These are phyloP conservation scores for Vaccinium vitisidaea DNA, from an alignment of 148 eudicot genomes.

Conservation along the genomic window DNA sequence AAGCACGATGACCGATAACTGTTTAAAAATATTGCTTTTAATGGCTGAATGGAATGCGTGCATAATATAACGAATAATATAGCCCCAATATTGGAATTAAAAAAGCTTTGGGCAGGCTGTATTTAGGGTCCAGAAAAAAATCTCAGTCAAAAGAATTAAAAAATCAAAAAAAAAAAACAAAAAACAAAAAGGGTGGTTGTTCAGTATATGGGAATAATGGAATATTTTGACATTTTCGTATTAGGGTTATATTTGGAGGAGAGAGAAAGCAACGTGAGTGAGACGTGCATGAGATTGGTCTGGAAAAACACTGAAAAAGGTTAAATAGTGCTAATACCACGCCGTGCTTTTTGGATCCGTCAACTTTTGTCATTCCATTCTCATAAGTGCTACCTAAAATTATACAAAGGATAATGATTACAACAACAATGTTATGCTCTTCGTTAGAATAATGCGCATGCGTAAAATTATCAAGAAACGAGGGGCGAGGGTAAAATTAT, in stretches of 20 bases:
- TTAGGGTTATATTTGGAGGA: no score
- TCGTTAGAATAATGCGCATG: background rate
- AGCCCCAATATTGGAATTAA: background rate
- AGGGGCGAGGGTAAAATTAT: no score
- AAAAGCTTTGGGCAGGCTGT: background rate
- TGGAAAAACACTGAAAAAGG: background rate
- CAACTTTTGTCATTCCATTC: slow-evolving; percentile 11
- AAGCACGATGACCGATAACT: background rate
- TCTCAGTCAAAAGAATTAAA: background rate
- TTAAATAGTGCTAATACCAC: slow-evolving; percentile 23
- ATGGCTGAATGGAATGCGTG: slow-evolving; percentile 18
- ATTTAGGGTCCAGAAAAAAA: no score
- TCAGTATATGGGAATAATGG: slow-evolving; percentile 10
- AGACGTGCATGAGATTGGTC: slow-evolving; percentile 44
- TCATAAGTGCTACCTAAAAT: background rate
- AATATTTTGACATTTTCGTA: slow-evolving; percentile 22
- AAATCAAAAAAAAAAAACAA: background rate
- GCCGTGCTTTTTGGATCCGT: slow-evolving; percentile 41
- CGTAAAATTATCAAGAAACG: no score
- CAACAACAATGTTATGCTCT: background rate
- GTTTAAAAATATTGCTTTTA: background rate
- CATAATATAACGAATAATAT: background rate
- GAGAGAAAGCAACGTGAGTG: slow-evolving; percentile 30
- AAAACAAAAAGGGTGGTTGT: background rate
- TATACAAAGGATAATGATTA: background rate